Base-by-base conservation (phyloP, 768 basidiomycete genomes). In the Infundibulicybe gibba region DNA sequence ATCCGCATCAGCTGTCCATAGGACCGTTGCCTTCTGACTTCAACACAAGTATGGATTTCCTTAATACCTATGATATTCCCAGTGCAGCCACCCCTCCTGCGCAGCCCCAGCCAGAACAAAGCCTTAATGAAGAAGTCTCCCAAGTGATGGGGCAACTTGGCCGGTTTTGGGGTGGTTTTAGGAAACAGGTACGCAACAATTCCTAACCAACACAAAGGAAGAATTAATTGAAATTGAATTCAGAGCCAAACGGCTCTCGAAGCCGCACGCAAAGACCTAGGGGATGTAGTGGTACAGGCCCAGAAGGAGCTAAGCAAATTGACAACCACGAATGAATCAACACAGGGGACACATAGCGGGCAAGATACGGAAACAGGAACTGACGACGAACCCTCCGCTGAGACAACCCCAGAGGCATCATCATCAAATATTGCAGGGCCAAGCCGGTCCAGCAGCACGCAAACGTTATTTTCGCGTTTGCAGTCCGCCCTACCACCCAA, bases 71-170 rank as follows among this genome's bases (percentile, higher is more conserved):
- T 52, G 85, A 87, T 42, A 62, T 87, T 37, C 57, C 71, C 1
- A 73, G 74, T 8, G 58, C 76, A 13, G 66, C 69, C 6, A 75
- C 81, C 4, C 75, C 80, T 14, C 70, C 77, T 10, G 50, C 71
- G n/a, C 50, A 48, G 17, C 25, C 25, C 8, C 67, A 62, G 32
- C 64, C 70, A 31, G 68, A 79, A 25, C 78, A 79, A 35, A 79
- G 74, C 47, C 68, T 97, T 38, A 85, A 94, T 58, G 87, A 94
- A 58, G 93, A 97, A 63, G 90, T 97, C 12, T 77, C 77, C 2
- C 86, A 95, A 57, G 93, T 93, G 17, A 81, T 94, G 35, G 89
- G 89, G n/a, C 86, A 90, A 57, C 70, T 95, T 11, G 83, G 85
- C 21, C 75, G 85, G 43, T 85, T 93, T 60, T 97, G 94, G 94